Conservation (phyloP, 306 rosid genomes). For the Dryas octopetala region DNA sequence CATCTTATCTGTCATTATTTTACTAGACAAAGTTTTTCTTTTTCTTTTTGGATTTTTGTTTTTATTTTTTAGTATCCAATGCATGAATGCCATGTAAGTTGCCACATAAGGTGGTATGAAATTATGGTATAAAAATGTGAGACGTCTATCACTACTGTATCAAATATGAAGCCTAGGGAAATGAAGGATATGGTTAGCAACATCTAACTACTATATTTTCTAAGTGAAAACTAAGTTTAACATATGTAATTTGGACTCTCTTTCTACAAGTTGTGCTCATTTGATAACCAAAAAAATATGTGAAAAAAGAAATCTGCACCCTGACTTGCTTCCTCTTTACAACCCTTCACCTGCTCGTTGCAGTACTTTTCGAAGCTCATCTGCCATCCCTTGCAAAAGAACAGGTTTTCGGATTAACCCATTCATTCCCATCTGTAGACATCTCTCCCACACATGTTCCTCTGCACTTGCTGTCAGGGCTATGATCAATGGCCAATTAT, state of each 20-base stretch:
- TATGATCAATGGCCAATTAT: conserved; percentile 63
- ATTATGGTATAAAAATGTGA: too few relatives aligned
- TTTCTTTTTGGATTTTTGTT: too few relatives aligned
- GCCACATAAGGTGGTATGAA: too few relatives aligned
- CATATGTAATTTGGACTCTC: conserved; percentile 18
- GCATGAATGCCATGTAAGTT: too few relatives aligned
- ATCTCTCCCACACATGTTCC: conserved; percentile 65
- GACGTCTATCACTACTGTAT: too few relatives aligned
- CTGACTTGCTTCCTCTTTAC: conserved; percentile 24
- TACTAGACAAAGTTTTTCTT: too few relatives aligned
- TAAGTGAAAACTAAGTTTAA: conserved; percentile 16
- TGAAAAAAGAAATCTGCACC: neutral
- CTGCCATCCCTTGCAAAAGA: conserved; percentile 55
- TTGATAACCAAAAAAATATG: neutral
- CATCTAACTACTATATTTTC: conserved; percentile 18
- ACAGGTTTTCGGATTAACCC: conserved; percentile 75
- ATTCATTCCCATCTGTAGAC: conserved; percentile 71
- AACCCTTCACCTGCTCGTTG: conserved; percentile 51
- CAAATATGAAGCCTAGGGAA: neutral
- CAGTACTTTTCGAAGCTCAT: conserved; percentile 59
- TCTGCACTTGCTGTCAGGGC: conserved; percentile 70
- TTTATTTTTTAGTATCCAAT: too few relatives aligned
- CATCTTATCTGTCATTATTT: too few relatives aligned
- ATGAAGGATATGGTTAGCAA: conserved; percentile 21
- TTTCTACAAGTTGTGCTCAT: conserved; percentile 12